Evolutionary conservation across 2,329 filamentous ascomycete genomes (phyloP).

Genomic region (Fusarium kyushuense): DNA sequence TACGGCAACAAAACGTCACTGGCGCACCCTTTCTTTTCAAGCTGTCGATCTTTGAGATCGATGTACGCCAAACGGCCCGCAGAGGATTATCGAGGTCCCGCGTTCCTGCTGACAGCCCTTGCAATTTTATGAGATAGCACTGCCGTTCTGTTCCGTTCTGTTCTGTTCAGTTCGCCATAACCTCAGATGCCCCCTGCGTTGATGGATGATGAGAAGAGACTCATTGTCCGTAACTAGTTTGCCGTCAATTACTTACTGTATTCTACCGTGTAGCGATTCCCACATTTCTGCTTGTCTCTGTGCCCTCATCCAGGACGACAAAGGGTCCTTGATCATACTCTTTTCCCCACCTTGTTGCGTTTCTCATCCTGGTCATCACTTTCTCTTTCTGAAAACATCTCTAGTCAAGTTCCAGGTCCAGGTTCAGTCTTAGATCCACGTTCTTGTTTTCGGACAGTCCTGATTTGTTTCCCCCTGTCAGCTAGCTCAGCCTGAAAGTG

Average conservation of each 20-base stretch:
- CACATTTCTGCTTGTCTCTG: constrained; percentile 28
- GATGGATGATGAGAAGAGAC: background rate
- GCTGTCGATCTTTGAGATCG: constrained; percentile 47
- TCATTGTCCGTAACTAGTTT: background rate
- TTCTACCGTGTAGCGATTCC: constrained; percentile 5
- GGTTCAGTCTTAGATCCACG: constrained; percentile 15
- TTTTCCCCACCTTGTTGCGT: constrained; percentile 36
- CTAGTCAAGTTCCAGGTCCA: constrained; percentile 18
- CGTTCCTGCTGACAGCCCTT: constrained; percentile 37
- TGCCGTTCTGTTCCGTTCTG: background rate
- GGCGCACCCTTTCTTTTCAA: constrained; percentile 39
- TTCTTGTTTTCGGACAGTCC: constrained; percentile 16
- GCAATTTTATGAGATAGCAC: background rate
- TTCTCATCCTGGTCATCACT: constrained; percentile 28
- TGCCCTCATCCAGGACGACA: constrained; percentile 21
- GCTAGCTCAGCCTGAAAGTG: constrained; percentile 32
- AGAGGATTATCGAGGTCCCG: constrained; percentile 33
- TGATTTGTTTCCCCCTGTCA: constrained; percentile 18
- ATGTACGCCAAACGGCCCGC: constrained; percentile 46
- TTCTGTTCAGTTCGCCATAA: constrained; percentile 8
- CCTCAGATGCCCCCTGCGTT: background rate
- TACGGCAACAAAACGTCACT: constrained; percentile 44
- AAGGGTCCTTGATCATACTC: constrained; percentile 34
- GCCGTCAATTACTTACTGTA: background rate
- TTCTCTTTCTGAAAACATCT: constrained; percentile 21